Conservation (phyloP, 305 asterid genomes). For the Fraxinus dipetala region DNA sequence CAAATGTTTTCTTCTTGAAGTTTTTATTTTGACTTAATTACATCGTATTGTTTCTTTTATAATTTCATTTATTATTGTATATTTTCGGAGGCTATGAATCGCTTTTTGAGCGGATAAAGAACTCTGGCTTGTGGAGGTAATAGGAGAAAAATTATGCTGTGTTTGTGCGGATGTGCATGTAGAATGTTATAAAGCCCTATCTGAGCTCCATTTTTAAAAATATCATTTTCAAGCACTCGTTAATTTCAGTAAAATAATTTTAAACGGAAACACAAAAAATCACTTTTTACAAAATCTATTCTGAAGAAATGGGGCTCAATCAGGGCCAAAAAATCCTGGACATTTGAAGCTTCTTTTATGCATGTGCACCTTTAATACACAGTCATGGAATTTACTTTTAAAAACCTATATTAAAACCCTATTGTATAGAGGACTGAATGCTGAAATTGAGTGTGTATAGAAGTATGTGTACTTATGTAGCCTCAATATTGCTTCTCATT, state of each 20-base stretch:
- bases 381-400: neutral
- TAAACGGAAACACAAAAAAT: too few species aligned
- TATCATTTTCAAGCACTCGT: neutral
- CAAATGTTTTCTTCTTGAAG: neutral
- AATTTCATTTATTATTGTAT: neutral
- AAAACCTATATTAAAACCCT: neutral
- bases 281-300: neutral
- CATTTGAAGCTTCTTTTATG: neutral
- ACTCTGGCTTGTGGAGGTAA: neutral
- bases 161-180: neutral
- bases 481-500: neutral
- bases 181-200: neutral
- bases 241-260: neutral
- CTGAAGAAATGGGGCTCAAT: neutral
- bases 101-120: neutral
- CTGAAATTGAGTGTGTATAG: neutral
- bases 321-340: neutral
- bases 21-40: neutral
- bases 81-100: neutral
- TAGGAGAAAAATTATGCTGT: neutral
- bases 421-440: neutral
- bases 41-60: neutral
- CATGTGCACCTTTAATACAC: neutral
- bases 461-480: neutral
- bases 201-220: neutral